These are phyloP conservation scores for Ceratobasidium sp. DNA, from an alignment of 1,284 basidiomycete genomes.

Conservation along the genomic window DNA sequence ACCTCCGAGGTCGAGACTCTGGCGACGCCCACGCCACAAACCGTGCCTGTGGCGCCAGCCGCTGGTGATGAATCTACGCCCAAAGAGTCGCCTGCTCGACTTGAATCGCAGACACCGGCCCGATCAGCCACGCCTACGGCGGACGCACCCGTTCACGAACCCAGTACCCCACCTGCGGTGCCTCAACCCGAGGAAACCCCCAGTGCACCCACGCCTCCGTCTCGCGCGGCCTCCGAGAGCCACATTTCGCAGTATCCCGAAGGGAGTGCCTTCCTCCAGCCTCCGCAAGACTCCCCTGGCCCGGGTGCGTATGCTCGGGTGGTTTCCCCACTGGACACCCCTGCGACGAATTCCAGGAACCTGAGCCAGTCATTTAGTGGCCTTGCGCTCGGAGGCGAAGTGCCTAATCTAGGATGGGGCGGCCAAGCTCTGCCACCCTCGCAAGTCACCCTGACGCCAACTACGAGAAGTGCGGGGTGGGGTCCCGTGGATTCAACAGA, in stretches of 20 bases:
- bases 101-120: constrained; percentile 14
- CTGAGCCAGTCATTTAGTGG: constrained; percentile 60
- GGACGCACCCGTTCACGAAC: constrained; percentile 6
- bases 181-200: constrained; percentile 19
- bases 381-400: constrained; percentile 68
- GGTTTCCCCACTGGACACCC: constrained; percentile 63
- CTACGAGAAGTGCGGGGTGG: constrained; percentile 50
- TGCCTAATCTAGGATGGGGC: constrained; percentile 55
- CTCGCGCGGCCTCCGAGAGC: constrained; percentile 25
- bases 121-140: constrained; percentile 23
- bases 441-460: constrained; percentile 40
- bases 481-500: constrained; percentile 29
- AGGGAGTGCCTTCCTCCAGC: constrained; percentile 27
- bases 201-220: constrained; percentile 27
- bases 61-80: constrained; percentile 13
- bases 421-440: constrained; percentile 56
- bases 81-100: constrained; percentile 24
- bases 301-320: constrained; percentile 48
- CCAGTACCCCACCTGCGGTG: constrained; percentile 4
- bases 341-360: constrained; percentile 52
- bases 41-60: not conserved
- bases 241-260: constrained; percentile 36
- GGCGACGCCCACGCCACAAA: not conserved
- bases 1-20: not conserved
- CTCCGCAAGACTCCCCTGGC: constrained; percentile 20